Conservation (phyloP, 768 basidiomycete genomes). For the Serendipita sp. region DNA sequence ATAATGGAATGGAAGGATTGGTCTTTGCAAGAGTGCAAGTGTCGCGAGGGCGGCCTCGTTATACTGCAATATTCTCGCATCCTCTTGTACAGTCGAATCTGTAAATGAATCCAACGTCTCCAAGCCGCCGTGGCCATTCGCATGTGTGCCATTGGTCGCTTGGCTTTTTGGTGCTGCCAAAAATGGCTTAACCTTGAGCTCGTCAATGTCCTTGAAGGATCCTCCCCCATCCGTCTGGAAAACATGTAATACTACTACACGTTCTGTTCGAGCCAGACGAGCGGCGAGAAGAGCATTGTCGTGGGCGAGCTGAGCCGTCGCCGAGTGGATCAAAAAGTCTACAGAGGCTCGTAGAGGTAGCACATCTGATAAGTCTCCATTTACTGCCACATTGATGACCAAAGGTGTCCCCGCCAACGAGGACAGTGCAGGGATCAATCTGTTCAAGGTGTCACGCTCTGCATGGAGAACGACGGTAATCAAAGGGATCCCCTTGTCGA, state of each 20-base stretch:
- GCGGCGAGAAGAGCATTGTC: constrained; percentile 82
- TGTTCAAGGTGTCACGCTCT: constrained; percentile 35
- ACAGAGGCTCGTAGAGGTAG: constrained; percentile 63
- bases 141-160: constrained; percentile 9
- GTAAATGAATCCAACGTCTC: not conserved
- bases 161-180: constrained; percentile 27
- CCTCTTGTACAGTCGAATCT: not conserved
- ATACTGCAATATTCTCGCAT: constrained; percentile 23
- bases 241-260: constrained; percentile 69
- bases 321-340: constrained; percentile 69
- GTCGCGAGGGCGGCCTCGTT: constrained; percentile 54
- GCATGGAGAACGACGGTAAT: constrained; percentile 43
- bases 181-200: constrained; percentile 45
- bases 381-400: constrained; percentile 55
- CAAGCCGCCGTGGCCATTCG: constrained; percentile 13
- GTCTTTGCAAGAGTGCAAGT: constrained; percentile 42
- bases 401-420: constrained; percentile 49
- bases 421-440: constrained; percentile 51
- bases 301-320: constrained; percentile 63
- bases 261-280: constrained; percentile 51
- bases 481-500: constrained; percentile 26
- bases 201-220: constrained; percentile 34
- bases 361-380: constrained; percentile 52
- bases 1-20: constrained; percentile 37
- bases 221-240: constrained; percentile 40